Evolutionary conservation across 345 rosid species (phyloP), one percentile per base, ranked within the genome.

Genomic region (Eucalyptus tenuipes): DNA sequence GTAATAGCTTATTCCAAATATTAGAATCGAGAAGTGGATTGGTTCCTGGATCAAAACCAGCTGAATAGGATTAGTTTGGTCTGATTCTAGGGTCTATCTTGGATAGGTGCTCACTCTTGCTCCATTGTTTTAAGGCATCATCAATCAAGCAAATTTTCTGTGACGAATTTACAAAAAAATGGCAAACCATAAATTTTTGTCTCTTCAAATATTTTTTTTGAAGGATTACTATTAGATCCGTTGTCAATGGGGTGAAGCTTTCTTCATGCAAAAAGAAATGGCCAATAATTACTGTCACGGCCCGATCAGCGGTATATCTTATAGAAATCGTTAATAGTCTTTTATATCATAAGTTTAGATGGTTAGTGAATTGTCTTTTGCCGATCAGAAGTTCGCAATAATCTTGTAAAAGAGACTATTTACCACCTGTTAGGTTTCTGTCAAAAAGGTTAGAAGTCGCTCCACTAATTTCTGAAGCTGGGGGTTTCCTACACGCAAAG

Each of bases 51-150:
- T 29, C 31, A 61, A n/a, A 61, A 61, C 71, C 4, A 29, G 8
- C 9, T 4, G 0, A 33, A 29, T 29, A 61, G 16, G 33, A 13
- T 29, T 7, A n/a, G 33, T 61, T 29, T 0, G 0, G 37, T 61
- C 0, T 29, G 0, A 61, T 61, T 61, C 4, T n/a, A 29, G 17
- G 0, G 4, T 61, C 31, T 29, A 29, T 61, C 17, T 29, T 29
- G 16, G 71, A 61, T 7, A 3, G 18, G 4, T 61, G 17, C 37
- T 13, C 71, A 61, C 37, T 2, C 18, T n/a, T 61, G 31, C 8
- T 61, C 10, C 37, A 61, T 29, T 29, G 71, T 61, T 29, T 29
- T 29, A 29, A 61, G 37, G 10, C 37, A 61, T n/a, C 71, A 13
- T 61, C 37, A 61, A 1, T 61, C 71, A 18, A 71, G 81, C 45